Base-by-base conservation (phyloP, 2,329 filamentous ascomycete genomes). In the Alternaria novae-zelandiae region DNA sequence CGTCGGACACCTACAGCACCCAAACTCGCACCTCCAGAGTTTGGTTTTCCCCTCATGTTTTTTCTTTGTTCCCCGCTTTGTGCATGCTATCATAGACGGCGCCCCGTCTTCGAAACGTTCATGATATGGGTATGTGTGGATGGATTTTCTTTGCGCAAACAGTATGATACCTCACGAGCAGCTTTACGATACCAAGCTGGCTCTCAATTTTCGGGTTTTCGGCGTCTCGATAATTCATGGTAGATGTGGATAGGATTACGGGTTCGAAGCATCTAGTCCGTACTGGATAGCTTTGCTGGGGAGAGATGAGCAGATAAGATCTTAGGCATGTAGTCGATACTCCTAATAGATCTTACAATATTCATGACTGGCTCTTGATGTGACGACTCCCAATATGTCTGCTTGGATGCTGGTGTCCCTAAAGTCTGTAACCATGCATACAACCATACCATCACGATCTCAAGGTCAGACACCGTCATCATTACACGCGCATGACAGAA, bases 51-150 rank as follows among this genome's bases (percentile, higher is more conserved):
- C 30, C 56, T 65, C 63, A 64, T 65, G 69, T 63, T 70, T 75
- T 73, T 64, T 47, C 63, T 71, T 73, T 63, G 45, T 70, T 73
- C 64, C 47, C 68, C 75, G 23, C 44, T 58, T 41, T 51, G 32
- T 32, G 32, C 47, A 54, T 62, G 59, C 71, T 78, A 77, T 69
- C 69, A 76, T 79, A 78, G 75, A 79, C 70, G 68, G 65, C 67
- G 62, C 67, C 65, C 65, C 64, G 71, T 74, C 75, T 73, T 67
- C 70, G 67, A 25, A 53, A 70, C 63, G 64, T 71, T 71, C 64
- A 72, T 65, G 70, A 68, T 59, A 68, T 65, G 68, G 68, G 69
- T 67, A 65, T 64, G 66, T 58, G 59, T 57, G 66, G 66, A 65
- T 63, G 71, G 60, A 59, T 57, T 63, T 63, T 63, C 60, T 67